Evolutionary conservation across 345 rosid species (phyloP).

Genomic region (Pistacia integerrima): DNA sequence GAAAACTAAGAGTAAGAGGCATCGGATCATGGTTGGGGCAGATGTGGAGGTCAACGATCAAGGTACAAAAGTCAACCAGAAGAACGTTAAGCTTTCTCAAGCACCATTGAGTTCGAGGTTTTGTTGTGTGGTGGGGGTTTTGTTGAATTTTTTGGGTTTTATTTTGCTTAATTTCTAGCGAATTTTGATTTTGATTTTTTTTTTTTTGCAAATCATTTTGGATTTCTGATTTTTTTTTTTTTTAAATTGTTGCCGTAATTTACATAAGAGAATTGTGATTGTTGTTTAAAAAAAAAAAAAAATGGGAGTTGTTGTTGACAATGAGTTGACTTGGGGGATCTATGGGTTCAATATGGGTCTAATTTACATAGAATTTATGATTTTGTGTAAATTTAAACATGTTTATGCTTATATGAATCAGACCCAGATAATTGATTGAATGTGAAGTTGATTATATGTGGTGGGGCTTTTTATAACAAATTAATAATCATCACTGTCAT

Average conservation of each 20-base stretch:
- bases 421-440: too few relatives aligned
- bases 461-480: too few relatives aligned
- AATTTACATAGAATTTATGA: too few relatives aligned
- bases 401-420: too few relatives aligned
- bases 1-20: conserved; percentile 65
- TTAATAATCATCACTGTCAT: too few relatives aligned
- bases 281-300: too few relatives aligned
- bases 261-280: neutral
- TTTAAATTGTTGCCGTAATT: neutral
- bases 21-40: conserved; percentile 47
- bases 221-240: neutral
- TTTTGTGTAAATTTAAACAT: too few relatives aligned
- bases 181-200: neutral
- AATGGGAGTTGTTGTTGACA: too few relatives aligned
- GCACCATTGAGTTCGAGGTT: conserved; percentile 23
- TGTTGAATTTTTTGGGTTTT: conserved; percentile 23
- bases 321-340: too few relatives aligned
- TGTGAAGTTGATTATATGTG: too few relatives aligned
- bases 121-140: conserved; percentile 15
- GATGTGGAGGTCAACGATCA: conserved; percentile 43
- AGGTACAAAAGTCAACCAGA: conserved; percentile 31
- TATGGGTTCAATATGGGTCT: too few relatives aligned
- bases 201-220: too few relatives aligned
- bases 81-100: conserved; percentile 51
- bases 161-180: conserved; percentile 27